Conservation (phyloP, 345 rosid genomes). For the Eucalyptus lansdowneana region DNA sequence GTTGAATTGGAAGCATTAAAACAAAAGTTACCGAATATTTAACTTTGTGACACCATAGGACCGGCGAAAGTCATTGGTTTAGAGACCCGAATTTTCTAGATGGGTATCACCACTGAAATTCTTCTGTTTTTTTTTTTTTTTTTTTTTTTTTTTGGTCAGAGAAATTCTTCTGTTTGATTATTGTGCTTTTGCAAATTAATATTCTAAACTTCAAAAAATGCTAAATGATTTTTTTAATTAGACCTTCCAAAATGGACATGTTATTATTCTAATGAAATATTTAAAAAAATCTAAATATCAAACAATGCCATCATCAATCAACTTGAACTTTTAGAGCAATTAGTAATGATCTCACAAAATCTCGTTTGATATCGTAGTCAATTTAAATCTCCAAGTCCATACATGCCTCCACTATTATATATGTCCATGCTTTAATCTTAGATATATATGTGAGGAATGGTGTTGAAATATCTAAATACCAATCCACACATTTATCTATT, state of each 20-base stretch:
- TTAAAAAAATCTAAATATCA: background rate
- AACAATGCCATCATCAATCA: background rate
- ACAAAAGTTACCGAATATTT: background rate
- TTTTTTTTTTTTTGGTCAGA: too few relatives aligned
- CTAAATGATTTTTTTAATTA: background rate
- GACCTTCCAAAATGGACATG: background rate
- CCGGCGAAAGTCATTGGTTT: background rate
- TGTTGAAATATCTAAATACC: background rate
- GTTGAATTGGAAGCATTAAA: background rate
- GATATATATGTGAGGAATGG: background rate
- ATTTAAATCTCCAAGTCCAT: background rate
- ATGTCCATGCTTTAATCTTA: background rate
- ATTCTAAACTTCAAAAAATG: background rate
- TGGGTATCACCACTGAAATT: background rate
- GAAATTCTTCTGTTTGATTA: background rate
- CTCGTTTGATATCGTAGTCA: background rate
- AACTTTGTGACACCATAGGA: background rate
- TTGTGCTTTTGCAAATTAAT: background rate
- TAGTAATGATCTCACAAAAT: background rate
- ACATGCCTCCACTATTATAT: background rate
- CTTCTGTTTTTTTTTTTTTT: background rate
- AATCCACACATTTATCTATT: background rate
- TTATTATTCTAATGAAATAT: background rate
- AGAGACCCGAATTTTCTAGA: background rate
- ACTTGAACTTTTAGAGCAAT: background rate